Base-by-base conservation (phyloP, 257 asterid genomes). In the Solanum bukasovii region DNA sequence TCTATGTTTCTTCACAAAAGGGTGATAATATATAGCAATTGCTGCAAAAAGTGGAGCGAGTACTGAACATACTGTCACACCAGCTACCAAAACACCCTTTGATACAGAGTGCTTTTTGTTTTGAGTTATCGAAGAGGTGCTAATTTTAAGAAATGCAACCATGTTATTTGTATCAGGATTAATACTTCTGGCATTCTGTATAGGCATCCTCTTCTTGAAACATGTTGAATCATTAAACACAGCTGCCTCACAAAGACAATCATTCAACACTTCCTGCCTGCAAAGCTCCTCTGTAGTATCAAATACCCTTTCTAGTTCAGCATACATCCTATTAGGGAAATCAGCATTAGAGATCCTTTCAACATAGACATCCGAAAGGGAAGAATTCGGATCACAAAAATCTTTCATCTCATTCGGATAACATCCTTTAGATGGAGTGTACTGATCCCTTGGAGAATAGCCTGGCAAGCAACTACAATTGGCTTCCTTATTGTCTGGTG, bases 161-260 rank as follows among this genome's bases (percentile, higher is more conserved):
- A 77, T 77, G 61, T 63, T 42, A 9, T 71, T 18, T 27, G 70
- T 61, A 3, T 61, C 87, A 29, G 70, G 49, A 77, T 14, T 4
- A 81, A 56, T 68, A 9, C 23, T 79, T 79, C 89, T 63, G 18
- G 82, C 83, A 13, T 81, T 81, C 59, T 68, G 56, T 20, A 81
- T 27, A 40, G 89, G 89, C 73, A 40, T 13, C 81, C 59, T 87
- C 89, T 87, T 87, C 83, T 79, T 87, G 81, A 13, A 67, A 65
- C 89, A 87, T 20, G 16, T 81, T 13, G 40, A n/a, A 81, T 9
- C 61, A 13, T 20, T 42, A 16, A 63, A 87, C 8, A 87, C 75
- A 29, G 83, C 89, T 78, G 67, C 86, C 25, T 56, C 86, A 79
- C 89, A 87, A 13, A 87, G 84, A 67, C 87, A 87, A 81, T 81